Percentiles rank a stretch among this genome's conserved stretches.
These are phyloP conservation scores for Anthracocystis setariae DNA, from an alignment of 1,284 basidiomycete genomes.

Conservation along the genomic window DNA sequence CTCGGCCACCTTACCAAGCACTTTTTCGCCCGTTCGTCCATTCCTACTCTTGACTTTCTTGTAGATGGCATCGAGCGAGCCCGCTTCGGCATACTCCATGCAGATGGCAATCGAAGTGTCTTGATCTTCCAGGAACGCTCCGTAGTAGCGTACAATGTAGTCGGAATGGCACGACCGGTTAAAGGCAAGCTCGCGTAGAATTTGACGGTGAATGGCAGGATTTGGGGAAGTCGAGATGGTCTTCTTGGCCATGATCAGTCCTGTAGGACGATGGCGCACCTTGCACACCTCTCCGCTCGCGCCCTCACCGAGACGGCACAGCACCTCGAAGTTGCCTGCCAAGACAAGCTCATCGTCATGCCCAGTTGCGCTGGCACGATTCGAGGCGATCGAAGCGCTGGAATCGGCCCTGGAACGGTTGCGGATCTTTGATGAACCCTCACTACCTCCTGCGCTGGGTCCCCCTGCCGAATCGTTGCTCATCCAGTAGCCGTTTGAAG, in stretches of 20 bases:
- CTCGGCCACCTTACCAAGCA: constrained; percentile 88
- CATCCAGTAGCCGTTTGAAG: constrained; percentile 45
- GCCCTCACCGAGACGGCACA: constrained; percentile 87
- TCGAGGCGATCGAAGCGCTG: constrained; percentile 25
- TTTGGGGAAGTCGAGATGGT: constrained; percentile 94
- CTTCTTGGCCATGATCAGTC: constrained; percentile 89
- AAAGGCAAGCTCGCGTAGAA: constrained; percentile 90
- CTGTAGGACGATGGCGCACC: constrained; percentile 81
- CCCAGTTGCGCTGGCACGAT: constrained; percentile 17
- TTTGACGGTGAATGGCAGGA: constrained; percentile 83
- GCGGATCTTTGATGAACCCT: constrained; percentile 4
- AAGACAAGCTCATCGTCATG: constrained; percentile 50
- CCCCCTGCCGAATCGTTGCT: constrained; percentile 13
- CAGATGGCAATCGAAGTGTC: constrained; percentile 93
- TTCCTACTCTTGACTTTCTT: constrained; percentile 81
- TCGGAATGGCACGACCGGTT: constrained; percentile 83
- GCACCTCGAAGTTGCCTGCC: constrained; percentile 75
- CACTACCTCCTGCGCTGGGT: constrained; percentile 3
- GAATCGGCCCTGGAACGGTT: constrained; percentile 20
- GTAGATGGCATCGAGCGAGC: constrained; percentile 82
- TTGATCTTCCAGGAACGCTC: constrained; percentile 91
- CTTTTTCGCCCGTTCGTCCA: constrained; percentile 87
- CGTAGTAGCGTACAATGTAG: constrained; percentile 92
- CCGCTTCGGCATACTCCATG: constrained; percentile 93
- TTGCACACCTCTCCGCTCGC: constrained; percentile 94